Evolutionary conservation across 2,329 filamentous ascomycete genomes (phyloP).

Genomic region (Plectosphaerella sp.): DNA sequence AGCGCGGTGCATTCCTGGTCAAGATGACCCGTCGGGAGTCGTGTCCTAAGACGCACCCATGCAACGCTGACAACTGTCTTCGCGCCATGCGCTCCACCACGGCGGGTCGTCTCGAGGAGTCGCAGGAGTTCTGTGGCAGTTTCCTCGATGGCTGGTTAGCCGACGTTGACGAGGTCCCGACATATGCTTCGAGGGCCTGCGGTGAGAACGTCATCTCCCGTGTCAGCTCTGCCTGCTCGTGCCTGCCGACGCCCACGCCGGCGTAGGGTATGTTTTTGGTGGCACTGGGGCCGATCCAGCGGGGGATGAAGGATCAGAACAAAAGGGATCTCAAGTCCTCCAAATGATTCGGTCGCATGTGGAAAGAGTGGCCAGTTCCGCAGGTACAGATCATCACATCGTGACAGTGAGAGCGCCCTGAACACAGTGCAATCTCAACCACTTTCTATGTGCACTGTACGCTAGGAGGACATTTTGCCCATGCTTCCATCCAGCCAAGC

Average conservation of each 20-base stretch:
- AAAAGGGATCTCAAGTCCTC: too few relatives aligned
- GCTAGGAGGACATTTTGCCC: too few relatives aligned
- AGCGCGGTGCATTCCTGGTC: slow-evolving; percentile 10
- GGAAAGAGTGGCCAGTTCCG: too few relatives aligned
- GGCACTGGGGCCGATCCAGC: not conserved
- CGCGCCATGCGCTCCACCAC: slow-evolving; percentile 7
- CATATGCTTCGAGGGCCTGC: slow-evolving; percentile 5
- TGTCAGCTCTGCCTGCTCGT: slow-evolving; percentile 16
- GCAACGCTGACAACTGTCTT: slow-evolving; percentile 12
- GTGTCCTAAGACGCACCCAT: slow-evolving; percentile 5
- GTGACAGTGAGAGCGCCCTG: too few relatives aligned
- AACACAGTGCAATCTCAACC: too few relatives aligned
- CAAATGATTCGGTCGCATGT: too few relatives aligned
- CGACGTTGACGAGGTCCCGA: slow-evolving; percentile 4
- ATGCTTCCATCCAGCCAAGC: too few relatives aligned
- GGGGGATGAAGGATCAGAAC: not conserved
- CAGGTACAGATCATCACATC: too few relatives aligned
- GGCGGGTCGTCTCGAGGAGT: slow-evolving; percentile 9
- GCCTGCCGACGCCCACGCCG: slow-evolving; percentile 15
- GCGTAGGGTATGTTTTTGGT: not conserved
- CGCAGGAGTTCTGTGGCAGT: slow-evolving; percentile 7
- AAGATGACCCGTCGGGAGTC: slow-evolving; percentile 7
- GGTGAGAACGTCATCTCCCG: slow-evolving; percentile 13
- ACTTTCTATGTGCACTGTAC: too few relatives aligned
- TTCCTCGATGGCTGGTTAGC: slow-evolving; percentile 1